Evolutionary conservation across 1,284 basidiomycete species (phyloP).

Genomic region (Volvariella volvacea): DNA sequence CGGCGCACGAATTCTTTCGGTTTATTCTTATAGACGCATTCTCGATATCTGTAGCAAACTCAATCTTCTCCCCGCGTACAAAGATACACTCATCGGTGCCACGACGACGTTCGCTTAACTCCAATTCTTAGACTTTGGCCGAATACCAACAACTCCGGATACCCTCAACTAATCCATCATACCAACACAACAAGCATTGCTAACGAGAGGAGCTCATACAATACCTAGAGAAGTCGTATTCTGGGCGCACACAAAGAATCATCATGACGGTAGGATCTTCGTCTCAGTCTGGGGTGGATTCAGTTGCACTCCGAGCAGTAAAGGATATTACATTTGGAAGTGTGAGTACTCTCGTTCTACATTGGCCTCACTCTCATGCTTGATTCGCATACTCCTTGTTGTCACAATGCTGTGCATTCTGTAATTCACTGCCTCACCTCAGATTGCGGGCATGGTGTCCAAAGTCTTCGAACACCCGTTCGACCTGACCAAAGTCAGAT

Average conservation of each 20-base stretch:
- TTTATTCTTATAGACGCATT: not conserved
- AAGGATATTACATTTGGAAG: conserved; percentile 58
- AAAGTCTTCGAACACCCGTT: conserved; percentile 86
- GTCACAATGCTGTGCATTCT: too few relatives aligned
- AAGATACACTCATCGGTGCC: too few relatives aligned
- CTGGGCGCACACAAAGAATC: not conserved
- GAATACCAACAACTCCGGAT: too few relatives aligned
- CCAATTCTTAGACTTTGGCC: too few relatives aligned
- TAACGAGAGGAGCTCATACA: too few relatives aligned
- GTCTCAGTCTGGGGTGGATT: not conserved
- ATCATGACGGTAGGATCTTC: not conserved
- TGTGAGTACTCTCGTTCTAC: conserved; percentile 25
- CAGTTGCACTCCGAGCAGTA: conserved; percentile 26
- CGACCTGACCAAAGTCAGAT: conserved; percentile 78
- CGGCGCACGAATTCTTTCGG: not conserved
- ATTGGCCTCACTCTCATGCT: not conserved
- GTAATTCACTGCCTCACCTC: conserved; percentile 13
- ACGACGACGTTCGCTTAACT: too few relatives aligned
- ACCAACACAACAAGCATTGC: too few relatives aligned
- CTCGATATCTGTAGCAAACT: not conserved
- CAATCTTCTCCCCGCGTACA: too few relatives aligned
- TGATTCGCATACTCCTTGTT: too few relatives aligned
- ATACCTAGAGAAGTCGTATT: too few relatives aligned
- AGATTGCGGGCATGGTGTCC: conserved; percentile 74
- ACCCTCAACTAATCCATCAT: too few relatives aligned